Evolutionary conservation across 352 stramenopile species (phyloP).

Genomic region (Plasmopara viticola): DNA sequence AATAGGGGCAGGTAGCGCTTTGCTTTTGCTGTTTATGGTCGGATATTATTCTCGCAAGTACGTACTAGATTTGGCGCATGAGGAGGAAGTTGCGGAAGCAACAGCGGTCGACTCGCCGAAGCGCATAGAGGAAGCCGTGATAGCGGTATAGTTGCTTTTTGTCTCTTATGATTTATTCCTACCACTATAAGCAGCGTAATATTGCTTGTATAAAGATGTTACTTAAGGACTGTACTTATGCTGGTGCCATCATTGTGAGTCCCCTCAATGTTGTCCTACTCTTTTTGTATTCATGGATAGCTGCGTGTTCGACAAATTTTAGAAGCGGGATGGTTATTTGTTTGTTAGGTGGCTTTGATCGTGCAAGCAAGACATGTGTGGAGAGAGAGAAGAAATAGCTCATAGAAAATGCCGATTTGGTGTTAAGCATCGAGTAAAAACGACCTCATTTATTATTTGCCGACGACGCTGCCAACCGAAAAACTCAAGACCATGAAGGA

Average conservation of each 20-base stretch:
- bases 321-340: no score
- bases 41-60: slow-evolving; percentile 69
- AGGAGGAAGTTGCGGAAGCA: slow-evolving; percentile 25
- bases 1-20: slow-evolving; percentile 42
- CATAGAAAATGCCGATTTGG: no score
- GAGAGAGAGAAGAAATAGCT: no score
- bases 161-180: background rate
- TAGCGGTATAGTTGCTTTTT: no score
- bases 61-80: slow-evolving; percentile 46
- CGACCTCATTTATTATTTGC: no score
- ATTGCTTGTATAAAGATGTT: no score
- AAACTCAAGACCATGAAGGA: slow-evolving; percentile 8
- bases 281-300: slow-evolving; percentile 10
- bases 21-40: slow-evolving; percentile 55
- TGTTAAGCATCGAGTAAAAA: no score
- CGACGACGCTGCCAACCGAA: no score
- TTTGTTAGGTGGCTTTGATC: no score
- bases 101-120: slow-evolving; percentile 1
- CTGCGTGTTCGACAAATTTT: background rate
- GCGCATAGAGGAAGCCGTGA: slow-evolving; percentile 10
- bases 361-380: no score
- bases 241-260: slow-evolving; percentile 22
- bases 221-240: background rate
- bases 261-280: slow-evolving; percentile 10
- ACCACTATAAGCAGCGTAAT: background rate